A percentile compares a stretch with the other conserved stretches of the same genome.
Evolutionary conservation across 495 filamentous ascomycete genomes (phyloP).

Genomic region (Penicillium maclennaniae): DNA sequence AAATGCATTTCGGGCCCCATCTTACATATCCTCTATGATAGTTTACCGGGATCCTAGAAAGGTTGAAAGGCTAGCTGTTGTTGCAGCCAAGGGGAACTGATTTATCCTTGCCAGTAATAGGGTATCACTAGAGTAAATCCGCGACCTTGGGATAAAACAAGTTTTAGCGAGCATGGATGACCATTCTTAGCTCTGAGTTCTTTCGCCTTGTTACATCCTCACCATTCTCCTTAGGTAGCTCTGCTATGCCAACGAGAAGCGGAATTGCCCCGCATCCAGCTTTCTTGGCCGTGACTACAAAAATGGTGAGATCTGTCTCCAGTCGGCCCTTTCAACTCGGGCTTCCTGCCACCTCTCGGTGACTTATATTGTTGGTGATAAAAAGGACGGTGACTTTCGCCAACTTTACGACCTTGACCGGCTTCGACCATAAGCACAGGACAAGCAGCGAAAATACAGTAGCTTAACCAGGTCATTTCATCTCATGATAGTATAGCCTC

Average conservation of each 20-base stretch:
- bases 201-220: neutral
- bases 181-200: no score
- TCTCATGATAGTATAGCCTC: neutral
- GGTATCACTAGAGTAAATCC: neutral
- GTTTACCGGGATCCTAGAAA: neutral
- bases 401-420: neutral
- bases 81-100: no score
- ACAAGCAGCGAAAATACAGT: neutral
- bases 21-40: neutral
- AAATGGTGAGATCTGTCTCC: neutral
- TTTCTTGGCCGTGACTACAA: neutral
- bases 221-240: neutral
- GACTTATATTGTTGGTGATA: neutral
- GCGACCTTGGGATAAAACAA: neutral
- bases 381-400: neutral
- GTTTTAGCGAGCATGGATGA: neutral
- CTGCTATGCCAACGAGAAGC: neutral
- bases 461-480: neutral
- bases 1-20: neutral
- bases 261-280: neutral
- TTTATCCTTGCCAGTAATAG: neutral
- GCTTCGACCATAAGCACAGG: neutral
- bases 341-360: neutral
- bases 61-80: neutral
- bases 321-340: neutral